phyloP scores from a whole-genome alignment of 495 filamentous ascomycete species.

The Penicillium parvum region DNA sequence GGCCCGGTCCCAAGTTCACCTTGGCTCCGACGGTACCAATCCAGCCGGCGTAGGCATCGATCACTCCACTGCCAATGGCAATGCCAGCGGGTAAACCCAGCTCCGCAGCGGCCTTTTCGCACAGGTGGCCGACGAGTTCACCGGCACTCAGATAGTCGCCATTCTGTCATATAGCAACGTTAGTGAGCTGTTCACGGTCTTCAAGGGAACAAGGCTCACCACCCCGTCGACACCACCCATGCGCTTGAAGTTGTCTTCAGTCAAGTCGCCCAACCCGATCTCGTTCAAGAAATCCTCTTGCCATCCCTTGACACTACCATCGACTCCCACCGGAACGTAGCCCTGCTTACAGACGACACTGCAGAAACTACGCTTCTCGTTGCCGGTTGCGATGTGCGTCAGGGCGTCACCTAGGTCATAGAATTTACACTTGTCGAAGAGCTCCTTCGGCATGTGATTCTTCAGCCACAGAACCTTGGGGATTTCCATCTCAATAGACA shows the following conservation, averaged over 20 bases:
- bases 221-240: slow-evolving; percentile 91
- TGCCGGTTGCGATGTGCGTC: slow-evolving; percentile 92
- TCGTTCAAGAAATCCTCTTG: slow-evolving; percentile 84
- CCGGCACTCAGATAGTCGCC: slow-evolving; percentile 86
- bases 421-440: slow-evolving; percentile 91
- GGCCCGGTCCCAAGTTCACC: slow-evolving; percentile 61
- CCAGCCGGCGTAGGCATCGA: slow-evolving; percentile 98
- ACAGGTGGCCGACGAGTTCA: slow-evolving; percentile 79
- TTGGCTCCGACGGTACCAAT: slow-evolving; percentile 98
- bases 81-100: slow-evolving; percentile 85
- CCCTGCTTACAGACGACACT: slow-evolving; percentile 95
- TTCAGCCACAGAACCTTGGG: slow-evolving; percentile 97
- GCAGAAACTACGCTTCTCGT: slow-evolving; percentile 86
- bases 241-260: slow-evolving; percentile 79
- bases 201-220: slow-evolving; percentile 57
- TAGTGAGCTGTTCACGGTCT: slow-evolving; percentile 2
- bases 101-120: slow-evolving; percentile 74
- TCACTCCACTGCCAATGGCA: slow-evolving; percentile 91
- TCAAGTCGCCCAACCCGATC: slow-evolving; percentile 80
- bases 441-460: slow-evolving; percentile 90
- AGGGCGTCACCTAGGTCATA: slow-evolving; percentile 92
- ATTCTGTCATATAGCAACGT: slow-evolving; percentile 54
- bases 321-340: slow-evolving; percentile 89
- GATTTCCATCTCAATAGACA: slow-evolving; percentile 99
- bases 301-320: slow-evolving; percentile 97